Conservation (phyloP, 2,329 filamentous ascomycete genomes). For the Phialocephala sp. region DNA sequence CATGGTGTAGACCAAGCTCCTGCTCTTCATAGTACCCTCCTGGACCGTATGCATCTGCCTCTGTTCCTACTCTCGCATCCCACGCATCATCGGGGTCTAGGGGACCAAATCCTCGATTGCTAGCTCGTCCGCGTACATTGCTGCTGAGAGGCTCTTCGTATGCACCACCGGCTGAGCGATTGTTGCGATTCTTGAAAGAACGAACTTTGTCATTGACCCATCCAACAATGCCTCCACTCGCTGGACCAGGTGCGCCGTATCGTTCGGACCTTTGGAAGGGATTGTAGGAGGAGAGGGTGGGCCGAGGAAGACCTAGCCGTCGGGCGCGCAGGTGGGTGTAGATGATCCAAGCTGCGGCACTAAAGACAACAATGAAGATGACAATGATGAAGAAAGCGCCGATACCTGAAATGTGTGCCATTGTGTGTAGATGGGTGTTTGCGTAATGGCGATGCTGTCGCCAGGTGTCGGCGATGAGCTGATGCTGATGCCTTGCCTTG, state of each 20-base stretch:
- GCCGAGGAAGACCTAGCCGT: constrained; percentile 76
- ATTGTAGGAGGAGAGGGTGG: constrained; percentile 70
- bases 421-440: constrained; percentile 41
- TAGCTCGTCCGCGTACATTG: constrained; percentile 46
- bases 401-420: constrained; percentile 65
- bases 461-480: constrained; percentile 7
- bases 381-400: constrained; percentile 77
- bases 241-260: constrained; percentile 51
- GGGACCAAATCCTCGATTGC: constrained; percentile 65
- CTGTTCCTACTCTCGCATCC: constrained; percentile 79
- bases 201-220: constrained; percentile 74
- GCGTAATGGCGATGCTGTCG: neutral
- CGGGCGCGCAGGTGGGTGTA: constrained; percentile 76
- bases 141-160: constrained; percentile 65
- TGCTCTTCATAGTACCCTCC: constrained; percentile 77
- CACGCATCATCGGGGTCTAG: constrained; percentile 86
- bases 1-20: constrained; percentile 62
- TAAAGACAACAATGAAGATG: constrained; percentile 63
- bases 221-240: constrained; percentile 68
- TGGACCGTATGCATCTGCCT: constrained; percentile 67
- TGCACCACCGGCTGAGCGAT: constrained; percentile 69
- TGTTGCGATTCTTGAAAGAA: constrained; percentile 68
- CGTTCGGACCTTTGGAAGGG: constrained; percentile 60
- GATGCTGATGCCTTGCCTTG: neutral
- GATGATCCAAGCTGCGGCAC: constrained; percentile 68